Base-by-base conservation (phyloP, 768 basidiomycete species). In the Mycena capillaripes region DNA sequence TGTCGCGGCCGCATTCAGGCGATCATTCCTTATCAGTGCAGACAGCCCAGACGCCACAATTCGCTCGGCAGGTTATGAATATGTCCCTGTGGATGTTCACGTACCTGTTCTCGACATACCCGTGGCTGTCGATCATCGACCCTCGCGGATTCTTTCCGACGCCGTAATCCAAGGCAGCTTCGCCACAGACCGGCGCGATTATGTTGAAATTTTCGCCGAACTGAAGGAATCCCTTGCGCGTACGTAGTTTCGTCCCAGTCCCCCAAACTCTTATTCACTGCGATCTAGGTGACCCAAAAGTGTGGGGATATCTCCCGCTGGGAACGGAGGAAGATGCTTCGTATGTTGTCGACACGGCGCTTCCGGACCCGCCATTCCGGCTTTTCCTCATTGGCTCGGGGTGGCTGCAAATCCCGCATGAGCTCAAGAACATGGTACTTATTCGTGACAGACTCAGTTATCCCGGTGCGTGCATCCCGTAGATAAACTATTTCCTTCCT, bases 101-200 rank as follows among this genome's bases (percentile, higher is more conserved):
- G 78, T 79, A 1, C 84, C 83, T 2, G 76, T 85, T 19, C 71
- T 83, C 27, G 81, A 84, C 62, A 66, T 84, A 11, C 80, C 78
- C 14, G 50, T 78, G 38, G 70, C 82, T 17, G 79, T 76, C 4
- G 73, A 76, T 16, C 79, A 73, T n/a, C 17, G 68, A 6, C 62
- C 68, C 9, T 66, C 70, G 9, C 69, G 79, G 2, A 67, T 75
- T n/a, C 78, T 86, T 48, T 81, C 84, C 23, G 81, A 81, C 61
- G 85, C 82, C 2, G 84, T 84, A 68, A 85, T 86, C 27, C 85
- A 86, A 76, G 85, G 85, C 25, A 81, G 76, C 3, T 84, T 86
- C 69, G 74, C 76, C 32, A 40, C 76, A 9, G 79, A 75, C 17
- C 79, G 86, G 14, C 80, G 86, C 17, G 81, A 84, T 70, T 86